Evolutionary conservation across 75 land plant species (phyloP), one percentile per base, ranked within the genome.

Genomic region (Pinus tabuliformis): DNA sequence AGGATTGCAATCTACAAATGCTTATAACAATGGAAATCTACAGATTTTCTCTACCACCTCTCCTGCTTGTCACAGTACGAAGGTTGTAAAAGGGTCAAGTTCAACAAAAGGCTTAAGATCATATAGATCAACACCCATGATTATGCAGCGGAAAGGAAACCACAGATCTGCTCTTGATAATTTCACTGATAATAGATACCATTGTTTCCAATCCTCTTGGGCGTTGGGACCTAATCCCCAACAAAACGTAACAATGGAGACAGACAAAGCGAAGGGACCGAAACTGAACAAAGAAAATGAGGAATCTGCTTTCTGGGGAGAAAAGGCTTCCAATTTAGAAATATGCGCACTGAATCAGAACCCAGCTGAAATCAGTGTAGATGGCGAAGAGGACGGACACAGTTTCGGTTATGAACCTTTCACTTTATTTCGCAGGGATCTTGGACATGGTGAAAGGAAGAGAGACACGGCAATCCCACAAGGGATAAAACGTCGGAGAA

Each of bases 361-460:
- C 42, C 71, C 71, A 68, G 71, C 71, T n/a, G 71, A 68, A 68
- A 68, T 68, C 71, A 68, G 37, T 42, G 16, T 68, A 37, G 71
- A 68, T 68, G 71, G n/a, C 6, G 71, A 45, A 3, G 71, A 68
- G n/a, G n/a, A 39, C 45, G 42, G 16, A 18, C n/a, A 68, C 18
- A 36, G 52, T 45, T 42, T 68, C n/a, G 22, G 71, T 68, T 68
- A 68, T 42, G 45, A 39, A 21, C 52, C 20, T 68, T 39, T 68
- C n/a, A 9, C 71, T 18, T 39, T 45, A 39, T 12, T 22, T 68
- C 49, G 22, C 4, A 68, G 42, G 6, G 52, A 3, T 8, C 7
- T 20, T 68, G 37, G 11, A 39, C 71, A 42, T 68, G 33, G 24
- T n/a, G 42, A 68, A 68, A 21, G 71, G n/a, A 68, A 39, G 71